Evolutionary conservation across 768 basidiomycete genomes (phyloP).

Genomic region (Baorangia bicolor): DNA sequence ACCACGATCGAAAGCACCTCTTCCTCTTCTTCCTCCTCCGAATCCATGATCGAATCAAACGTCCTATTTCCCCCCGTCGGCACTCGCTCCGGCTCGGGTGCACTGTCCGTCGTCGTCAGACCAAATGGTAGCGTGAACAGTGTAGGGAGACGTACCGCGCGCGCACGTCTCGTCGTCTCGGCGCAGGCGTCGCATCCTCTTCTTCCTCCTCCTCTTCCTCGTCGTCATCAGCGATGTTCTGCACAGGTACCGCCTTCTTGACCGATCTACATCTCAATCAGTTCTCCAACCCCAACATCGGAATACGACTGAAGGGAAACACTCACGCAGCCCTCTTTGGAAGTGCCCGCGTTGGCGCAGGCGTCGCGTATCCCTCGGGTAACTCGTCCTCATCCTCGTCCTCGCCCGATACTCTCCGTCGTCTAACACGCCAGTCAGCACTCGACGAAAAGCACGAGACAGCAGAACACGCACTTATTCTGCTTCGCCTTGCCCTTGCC

Average conservation of each 20-base stretch:
- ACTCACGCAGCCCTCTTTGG: constrained; percentile 62
- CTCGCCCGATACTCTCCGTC: constrained; percentile 54
- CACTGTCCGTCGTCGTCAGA: neutral
- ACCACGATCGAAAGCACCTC: constrained; percentile 41
- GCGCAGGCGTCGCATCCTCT: constrained; percentile 39
- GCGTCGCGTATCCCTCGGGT: constrained; percentile 27
- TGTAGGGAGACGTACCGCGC: constrained; percentile 7
- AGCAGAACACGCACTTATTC: constrained; percentile 38
- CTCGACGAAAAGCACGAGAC: neutral
- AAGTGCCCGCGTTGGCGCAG: constrained; percentile 48
- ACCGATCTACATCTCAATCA: constrained; percentile 32
- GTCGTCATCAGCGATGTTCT: constrained; percentile 30
- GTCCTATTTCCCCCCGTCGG: constrained; percentile 16
- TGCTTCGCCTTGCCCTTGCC: constrained; percentile 32
- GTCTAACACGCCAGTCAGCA: constrained; percentile 34
- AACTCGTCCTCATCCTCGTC: constrained; percentile 44
- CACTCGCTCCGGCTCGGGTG: constrained; percentile 5
- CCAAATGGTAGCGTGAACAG: neutral
- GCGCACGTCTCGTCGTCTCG: constrained; percentile 8
- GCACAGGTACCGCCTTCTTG: constrained; percentile 35
- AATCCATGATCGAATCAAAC: constrained; percentile 55
- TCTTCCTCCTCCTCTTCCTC: constrained; percentile 40
- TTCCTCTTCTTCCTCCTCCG: constrained; percentile 48
- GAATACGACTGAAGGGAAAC: neutral
- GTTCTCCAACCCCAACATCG: neutral